Evolutionary conservation across 1,284 basidiomycete species (phyloP).

Genomic region (Lentinula novae-zelandiae): DNA sequence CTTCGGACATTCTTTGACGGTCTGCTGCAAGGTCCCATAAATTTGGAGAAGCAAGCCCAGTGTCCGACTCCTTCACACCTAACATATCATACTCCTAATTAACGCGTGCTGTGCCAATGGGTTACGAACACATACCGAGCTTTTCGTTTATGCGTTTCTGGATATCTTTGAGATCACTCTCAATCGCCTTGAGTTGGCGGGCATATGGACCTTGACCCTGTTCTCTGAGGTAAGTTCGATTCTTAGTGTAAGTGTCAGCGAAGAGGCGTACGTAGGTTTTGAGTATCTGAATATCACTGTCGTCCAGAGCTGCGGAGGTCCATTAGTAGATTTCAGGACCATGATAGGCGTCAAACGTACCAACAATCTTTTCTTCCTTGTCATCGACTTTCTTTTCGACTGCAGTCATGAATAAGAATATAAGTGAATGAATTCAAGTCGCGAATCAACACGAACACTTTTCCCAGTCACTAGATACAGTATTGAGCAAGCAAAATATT

Average conservation of each 20-base stretch:
- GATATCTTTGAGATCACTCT: conserved; percentile 92
- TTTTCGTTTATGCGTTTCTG: conserved; percentile 98
- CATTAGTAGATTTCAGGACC: conserved; percentile 14
- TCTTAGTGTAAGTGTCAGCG: conserved; percentile 4
- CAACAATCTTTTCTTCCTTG: conserved; percentile 91
- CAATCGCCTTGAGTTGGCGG: conserved; percentile 82
- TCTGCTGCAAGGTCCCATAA: conserved; percentile 93
- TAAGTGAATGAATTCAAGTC: neutral
- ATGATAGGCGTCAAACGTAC: conserved; percentile 38
- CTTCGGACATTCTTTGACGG: conserved; percentile 85
- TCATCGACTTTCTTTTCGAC: conserved; percentile 80
- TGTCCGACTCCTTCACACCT: conserved; percentile 98
- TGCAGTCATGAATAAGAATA: conserved; percentile 26
- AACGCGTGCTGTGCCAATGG: neutral
- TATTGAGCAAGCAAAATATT: conserved; percentile 7
- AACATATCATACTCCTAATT: conserved; percentile 10
- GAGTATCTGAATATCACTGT: conserved; percentile 98
- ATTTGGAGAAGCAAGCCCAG: conserved; percentile 94
- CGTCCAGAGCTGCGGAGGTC: conserved; percentile 74
- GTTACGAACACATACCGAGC: conserved; percentile 55
- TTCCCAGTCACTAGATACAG: conserved; percentile 81
- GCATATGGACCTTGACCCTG: conserved; percentile 99
- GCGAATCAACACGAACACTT: conserved; percentile 64
- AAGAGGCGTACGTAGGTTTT: conserved; percentile 82
- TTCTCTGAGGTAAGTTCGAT: neutral